Evolutionary conservation across 768 basidiomycete genomes (phyloP).

Genomic region (Wakefieldia striispora): DNA sequence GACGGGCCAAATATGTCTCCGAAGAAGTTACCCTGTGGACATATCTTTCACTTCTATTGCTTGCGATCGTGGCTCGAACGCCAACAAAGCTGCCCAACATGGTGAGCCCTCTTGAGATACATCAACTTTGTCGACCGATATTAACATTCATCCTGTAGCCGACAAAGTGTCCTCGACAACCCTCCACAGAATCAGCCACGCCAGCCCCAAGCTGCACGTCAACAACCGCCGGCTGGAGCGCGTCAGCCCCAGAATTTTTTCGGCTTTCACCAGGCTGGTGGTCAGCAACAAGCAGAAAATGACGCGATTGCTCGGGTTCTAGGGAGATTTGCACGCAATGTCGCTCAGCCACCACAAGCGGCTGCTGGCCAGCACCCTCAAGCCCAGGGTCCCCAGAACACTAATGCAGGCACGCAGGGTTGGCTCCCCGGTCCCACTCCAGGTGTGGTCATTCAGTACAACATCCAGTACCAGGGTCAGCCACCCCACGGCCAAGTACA

Average conservation of each 20-base stretch:
- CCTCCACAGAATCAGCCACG: constrained; percentile 33
- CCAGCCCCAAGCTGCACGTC: constrained; percentile 24
- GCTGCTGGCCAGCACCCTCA: constrained; percentile 32
- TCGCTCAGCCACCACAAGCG: constrained; percentile 40
- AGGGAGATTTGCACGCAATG: constrained; percentile 55
- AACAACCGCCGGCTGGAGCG: constrained; percentile 28
- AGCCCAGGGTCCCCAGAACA: constrained; percentile 31
- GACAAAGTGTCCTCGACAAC: constrained; percentile 71
- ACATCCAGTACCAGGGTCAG: constrained; percentile 55
- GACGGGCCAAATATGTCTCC: constrained; percentile 93
- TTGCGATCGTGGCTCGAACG: constrained; percentile 96
- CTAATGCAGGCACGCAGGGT: constrained; percentile 28
- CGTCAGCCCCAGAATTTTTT: constrained; percentile 33
- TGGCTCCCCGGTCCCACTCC: constrained; percentile 38
- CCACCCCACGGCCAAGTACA: constrained; percentile 33
- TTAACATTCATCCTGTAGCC: constrained; percentile 41
- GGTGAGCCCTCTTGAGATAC: constrained; percentile 49
- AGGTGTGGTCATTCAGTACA: constrained; percentile 60
- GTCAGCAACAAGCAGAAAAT: constrained; percentile 39
- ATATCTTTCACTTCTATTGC: constrained; percentile 98
- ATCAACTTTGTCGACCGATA: constrained; percentile 2
- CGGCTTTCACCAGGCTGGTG: constrained; percentile 26
- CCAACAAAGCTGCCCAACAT: constrained; percentile 98
- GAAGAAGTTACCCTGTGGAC: constrained; percentile 95
- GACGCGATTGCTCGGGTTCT: constrained; percentile 37